Base-by-base conservation (phyloP, 495 filamentous ascomycete genomes). In the Annulohypoxylon moriforme region DNA sequence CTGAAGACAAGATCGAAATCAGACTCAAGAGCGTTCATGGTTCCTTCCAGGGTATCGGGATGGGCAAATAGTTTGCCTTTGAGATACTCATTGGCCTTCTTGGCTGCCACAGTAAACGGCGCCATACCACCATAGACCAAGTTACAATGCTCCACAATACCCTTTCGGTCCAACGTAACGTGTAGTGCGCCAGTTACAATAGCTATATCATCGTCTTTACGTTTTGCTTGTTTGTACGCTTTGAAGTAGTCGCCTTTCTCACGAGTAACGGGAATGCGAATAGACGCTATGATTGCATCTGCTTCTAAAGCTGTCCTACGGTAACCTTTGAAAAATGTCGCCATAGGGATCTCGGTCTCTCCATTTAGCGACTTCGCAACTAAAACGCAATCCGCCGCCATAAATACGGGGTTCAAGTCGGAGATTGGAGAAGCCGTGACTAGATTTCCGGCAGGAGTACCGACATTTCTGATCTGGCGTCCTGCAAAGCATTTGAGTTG, bases 161-260 rank as follows among this genome's bases (percentile, higher is more conserved):
- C 85, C 3, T 81, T 80, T 0, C 90, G 85, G 33, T 87, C 86
- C 2, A 98, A 80, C 2, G 84, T 85, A 6, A 97, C 85, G 47
- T 92, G 89, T 38, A 98, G 78, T 4, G 93, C 91, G 8, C 91
- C 88, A 64, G 95, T 98, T 42, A 97, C 95, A 64, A 98, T 97
- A 9, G 95, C 95, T 77, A 97, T 97, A 81, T 98, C 95, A 78
- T 97, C 95, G 75, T 98, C 95, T 73, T 97, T 97, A 57, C 95
- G 84, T 84, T 98, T 98, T 0, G 95, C 89, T 75, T 98, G 95
- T 79, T 98, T 98, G 79, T 97, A 98, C 1, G 95, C 89, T 16
- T 88, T 84, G 68, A 94, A 87, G 69, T 88, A 90, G 72, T 91
- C 92, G 22, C 87, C 89, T 72, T 89, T 91, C 71, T 88, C 85